Percentiles rank a stretch among this genome's conserved stretches.
Conservation (phyloP, 1,284 basidiomycete genomes). For the Hypsizygus ulmarius region DNA sequence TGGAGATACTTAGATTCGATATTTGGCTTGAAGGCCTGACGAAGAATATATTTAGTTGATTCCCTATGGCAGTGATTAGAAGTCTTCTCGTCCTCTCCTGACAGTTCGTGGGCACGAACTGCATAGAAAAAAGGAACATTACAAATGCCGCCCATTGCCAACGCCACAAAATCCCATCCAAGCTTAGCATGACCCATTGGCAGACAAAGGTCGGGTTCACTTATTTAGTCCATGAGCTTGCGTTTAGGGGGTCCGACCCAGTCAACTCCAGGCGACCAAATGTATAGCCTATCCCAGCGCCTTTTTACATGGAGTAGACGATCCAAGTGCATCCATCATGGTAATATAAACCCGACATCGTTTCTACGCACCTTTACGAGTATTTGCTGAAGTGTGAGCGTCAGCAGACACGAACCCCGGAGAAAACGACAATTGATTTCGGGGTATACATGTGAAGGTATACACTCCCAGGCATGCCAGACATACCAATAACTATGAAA, state of each 20-base stretch:
- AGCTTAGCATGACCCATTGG: slow-evolving; percentile 27
- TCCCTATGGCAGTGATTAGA: background rate
- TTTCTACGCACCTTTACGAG: no score
- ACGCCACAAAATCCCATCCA: no score
- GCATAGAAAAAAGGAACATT: no score
- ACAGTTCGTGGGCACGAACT: slow-evolving; percentile 1
- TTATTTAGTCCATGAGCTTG: slow-evolving; percentile 35
- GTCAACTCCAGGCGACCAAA: slow-evolving; percentile 34
- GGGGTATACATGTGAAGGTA: background rate
- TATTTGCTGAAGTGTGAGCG: no score
- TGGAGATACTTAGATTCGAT: slow-evolving; percentile 24
- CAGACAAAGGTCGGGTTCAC: slow-evolving; percentile 30
- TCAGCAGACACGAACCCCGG: background rate
- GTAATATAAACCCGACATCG: slow-evolving; percentile 21
- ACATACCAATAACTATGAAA: background rate
- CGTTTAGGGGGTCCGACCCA: slow-evolving; percentile 32
- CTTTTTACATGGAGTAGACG: slow-evolving; percentile 33
- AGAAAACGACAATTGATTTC: background rate
- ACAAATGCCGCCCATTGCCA: no score
- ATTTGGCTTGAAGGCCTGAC: slow-evolving; percentile 28
- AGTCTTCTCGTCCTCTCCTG: background rate
- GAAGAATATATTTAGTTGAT: no score
- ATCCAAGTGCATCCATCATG: slow-evolving; percentile 33
- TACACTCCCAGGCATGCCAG: background rate
- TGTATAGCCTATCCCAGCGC: slow-evolving; percentile 32